Percentiles rank a stretch among this genome's conserved stretches.
These are phyloP conservation scores for Croton laevigatus DNA, from an alignment of 441 rosid species.

Conservation along the genomic window DNA sequence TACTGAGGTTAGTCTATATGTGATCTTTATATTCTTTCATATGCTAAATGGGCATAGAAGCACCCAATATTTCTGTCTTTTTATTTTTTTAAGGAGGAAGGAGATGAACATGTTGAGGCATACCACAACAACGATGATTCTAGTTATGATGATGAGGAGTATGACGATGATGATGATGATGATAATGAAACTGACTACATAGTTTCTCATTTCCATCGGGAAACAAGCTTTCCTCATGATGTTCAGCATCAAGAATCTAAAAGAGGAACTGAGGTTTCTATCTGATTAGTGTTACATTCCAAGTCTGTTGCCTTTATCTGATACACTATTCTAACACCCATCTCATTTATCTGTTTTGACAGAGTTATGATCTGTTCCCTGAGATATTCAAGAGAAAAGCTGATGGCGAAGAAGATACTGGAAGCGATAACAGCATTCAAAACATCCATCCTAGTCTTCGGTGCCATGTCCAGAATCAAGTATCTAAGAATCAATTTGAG, in stretches of 20 bases:
- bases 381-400: constrained; percentile 20
- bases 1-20: constrained; percentile 39
- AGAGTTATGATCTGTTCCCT: constrained; percentile 25
- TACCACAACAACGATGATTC: constrained; percentile 34
- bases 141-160: constrained; percentile 23
- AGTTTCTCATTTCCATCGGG: constrained; percentile 20
- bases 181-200: constrained; percentile 21
- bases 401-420: constrained; percentile 7
- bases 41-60: constrained; percentile 5
- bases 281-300: neutral
- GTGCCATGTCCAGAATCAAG: neutral
- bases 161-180: constrained; percentile 14
- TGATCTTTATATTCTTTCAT: constrained; percentile 9
- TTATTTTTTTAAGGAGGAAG: constrained; percentile 46
- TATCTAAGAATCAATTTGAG: constrained; percentile 5
- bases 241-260: constrained; percentile 31
- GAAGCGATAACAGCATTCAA: neutral
- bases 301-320: neutral
- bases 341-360: neutral
- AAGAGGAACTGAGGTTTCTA: constrained; percentile 31
- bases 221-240: constrained; percentile 28
- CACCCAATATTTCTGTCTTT: neutral
- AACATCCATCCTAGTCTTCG: neutral
- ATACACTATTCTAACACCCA: neutral
- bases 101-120: constrained; percentile 47